Evolutionary conservation across 1,284 basidiomycete genomes (phyloP).

Genomic region (Microbotryomycetes sp.): DNA sequence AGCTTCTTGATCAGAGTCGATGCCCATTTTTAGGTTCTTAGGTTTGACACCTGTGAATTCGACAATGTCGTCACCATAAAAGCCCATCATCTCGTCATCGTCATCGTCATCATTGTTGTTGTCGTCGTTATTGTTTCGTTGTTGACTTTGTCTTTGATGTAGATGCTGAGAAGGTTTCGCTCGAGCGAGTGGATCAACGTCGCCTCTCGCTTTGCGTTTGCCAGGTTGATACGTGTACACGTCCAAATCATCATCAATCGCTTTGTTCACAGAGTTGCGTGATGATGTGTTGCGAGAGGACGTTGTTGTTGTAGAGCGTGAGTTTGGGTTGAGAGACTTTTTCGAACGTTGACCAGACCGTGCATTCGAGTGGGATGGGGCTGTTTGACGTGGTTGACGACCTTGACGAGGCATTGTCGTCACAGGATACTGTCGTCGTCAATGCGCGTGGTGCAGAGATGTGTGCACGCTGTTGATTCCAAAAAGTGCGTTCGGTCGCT

Average conservation of each 20-base stretch:
- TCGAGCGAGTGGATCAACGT: not conserved
- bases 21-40: constrained; percentile 31
- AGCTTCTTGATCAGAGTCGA: constrained; percentile 30
- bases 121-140: not conserved
- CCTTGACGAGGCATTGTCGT: not conserved
- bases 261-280: too few relatives aligned
- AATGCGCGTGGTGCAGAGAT: not conserved
- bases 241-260: too few relatives aligned
- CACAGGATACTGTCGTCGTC: not conserved
- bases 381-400: not conserved
- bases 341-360: not conserved
- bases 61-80: constrained; percentile 22
- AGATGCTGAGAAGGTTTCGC: too few relatives aligned
- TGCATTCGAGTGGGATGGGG: not conserved
- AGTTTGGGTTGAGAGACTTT: not conserved
- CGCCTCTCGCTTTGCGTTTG: constrained; percentile 3
- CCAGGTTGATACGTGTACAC: constrained; percentile 17
- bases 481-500: not conserved
- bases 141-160: too few relatives aligned
- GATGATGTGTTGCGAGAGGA: not conserved
- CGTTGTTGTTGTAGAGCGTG: not conserved
- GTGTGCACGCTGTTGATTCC: not conserved
- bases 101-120: constrained; percentile 15
- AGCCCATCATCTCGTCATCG: constrained; percentile 11
- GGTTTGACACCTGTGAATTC: constrained; percentile 30